Evolutionary conservation across 2,329 filamentous ascomycete genomes (phyloP).

Genomic region (Metarhizium brunneum): DNA sequence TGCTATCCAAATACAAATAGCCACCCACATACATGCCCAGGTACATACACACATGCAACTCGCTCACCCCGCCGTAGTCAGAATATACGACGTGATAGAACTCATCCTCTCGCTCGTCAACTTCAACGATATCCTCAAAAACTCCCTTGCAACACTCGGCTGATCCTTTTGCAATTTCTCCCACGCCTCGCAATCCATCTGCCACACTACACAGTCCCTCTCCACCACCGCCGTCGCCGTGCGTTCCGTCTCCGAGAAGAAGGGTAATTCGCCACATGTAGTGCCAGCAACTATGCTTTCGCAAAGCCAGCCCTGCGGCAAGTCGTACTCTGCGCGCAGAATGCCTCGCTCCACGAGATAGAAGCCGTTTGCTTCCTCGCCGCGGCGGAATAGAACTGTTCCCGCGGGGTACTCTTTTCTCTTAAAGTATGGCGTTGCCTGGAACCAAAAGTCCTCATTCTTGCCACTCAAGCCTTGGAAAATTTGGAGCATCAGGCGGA

Average conservation of each 20-base stretch:
- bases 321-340: conserved; percentile 78
- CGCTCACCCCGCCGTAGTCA: conserved; percentile 38
- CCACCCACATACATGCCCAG: not conserved
- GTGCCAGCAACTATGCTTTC: conserved; percentile 92
- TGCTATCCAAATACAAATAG: not conserved
- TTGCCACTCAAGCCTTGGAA: conserved; percentile 79
- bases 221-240: conserved; percentile 84
- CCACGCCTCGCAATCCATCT: conserved; percentile 66
- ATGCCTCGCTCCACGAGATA: conserved; percentile 88
- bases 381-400: conserved; percentile 66
- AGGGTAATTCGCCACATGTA: conserved; percentile 90
- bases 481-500: conserved; percentile 88
- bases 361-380: conserved; percentile 71
- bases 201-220: conserved; percentile 73
- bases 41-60: not conserved
- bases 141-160: conserved; percentile 69
- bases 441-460: conserved; percentile 95
- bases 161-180: conserved; percentile 60
- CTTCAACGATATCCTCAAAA: conserved; percentile 83
- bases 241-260: conserved; percentile 83
- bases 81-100: conserved; percentile 49
- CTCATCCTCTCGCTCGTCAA: conserved; percentile 88
- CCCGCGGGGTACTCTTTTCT: conserved; percentile 59
- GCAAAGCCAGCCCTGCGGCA: conserved; percentile 80
- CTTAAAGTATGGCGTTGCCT: conserved; percentile 64